Evolutionary conservation across 2,329 filamentous ascomycete genomes (phyloP), one percentile per base, ranked within the genome.

Genomic region (Fusarium mangiferae): DNA sequence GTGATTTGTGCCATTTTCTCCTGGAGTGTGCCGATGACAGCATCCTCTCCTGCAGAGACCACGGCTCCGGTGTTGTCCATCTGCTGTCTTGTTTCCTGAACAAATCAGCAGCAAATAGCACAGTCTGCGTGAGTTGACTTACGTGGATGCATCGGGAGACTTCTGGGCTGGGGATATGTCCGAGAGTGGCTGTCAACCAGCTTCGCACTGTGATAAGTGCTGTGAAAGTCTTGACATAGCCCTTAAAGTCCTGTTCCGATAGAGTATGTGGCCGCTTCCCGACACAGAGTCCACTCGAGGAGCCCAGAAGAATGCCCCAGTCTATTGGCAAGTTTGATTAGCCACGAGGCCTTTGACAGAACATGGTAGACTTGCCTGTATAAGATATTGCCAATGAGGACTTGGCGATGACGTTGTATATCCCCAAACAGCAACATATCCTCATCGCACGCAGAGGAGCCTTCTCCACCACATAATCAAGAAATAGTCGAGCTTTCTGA

Each of bases 311-410:
- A n/a, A n/a, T n/a, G n/a, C n/a, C n/a, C n/a, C n/a, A n/a, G n/a
- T n/a, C n/a, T n/a, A n/a, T n/a, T n/a, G n/a, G n/a, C n/a, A n/a
- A n/a, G n/a, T n/a, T n/a, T n/a, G n/a, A n/a, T n/a, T n/a, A n/a
- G n/a, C n/a, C n/a, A n/a, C n/a, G n/a, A n/a, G n/a, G n/a, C n/a
- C n/a, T n/a, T n/a, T n/a, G n/a, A n/a, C n/a, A n/a, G n/a, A n/a
- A n/a, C n/a, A n/a, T n/a, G n/a, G n/a, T n/a, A n/a, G n/a, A n/a
- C n/a, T n/a, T n/a, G n/a, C n/a, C 46, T 26, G 58, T 62, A 9
- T 62, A 62, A 12, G 58, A 56, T 3, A 62, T 35, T 12, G 49
- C 58, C 26, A 62, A 15, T 24, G 58, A 57, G 6, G 49, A 57
- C 17, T 62, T 62, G 30, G 48, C 49, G 15, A 62, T 62, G 0